A percentile compares a stretch with the other conserved stretches of the same genome.
These are phyloP conservation scores for Epithemia pelagica DNA, from an alignment of 108 stramenopile genomes.

Conservation along the genomic window DNA sequence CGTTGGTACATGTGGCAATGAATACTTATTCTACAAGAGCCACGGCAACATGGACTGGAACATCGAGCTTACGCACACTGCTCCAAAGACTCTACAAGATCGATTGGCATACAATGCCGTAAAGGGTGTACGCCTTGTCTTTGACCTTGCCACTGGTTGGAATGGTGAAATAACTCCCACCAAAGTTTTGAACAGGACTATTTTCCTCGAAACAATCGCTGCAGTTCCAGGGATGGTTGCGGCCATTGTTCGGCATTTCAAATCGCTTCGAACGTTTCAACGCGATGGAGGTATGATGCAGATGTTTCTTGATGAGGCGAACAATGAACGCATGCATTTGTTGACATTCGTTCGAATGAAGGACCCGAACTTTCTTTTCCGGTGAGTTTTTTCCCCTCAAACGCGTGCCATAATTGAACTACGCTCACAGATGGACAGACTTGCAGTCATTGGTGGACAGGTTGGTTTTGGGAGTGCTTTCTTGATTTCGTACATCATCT, in stretches of 20 bases:
- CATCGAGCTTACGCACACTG: conserved; percentile 55
- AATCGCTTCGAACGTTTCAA: conserved; percentile 83
- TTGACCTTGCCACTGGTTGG: conserved; percentile 68
- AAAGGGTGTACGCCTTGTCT: conserved; percentile 48
- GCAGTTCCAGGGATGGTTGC: conserved; percentile 88
- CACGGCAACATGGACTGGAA: conserved; percentile 50
- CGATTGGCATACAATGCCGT: conserved; percentile 51
- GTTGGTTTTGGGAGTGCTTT: conserved; percentile 80
- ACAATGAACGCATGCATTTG: conserved; percentile 97
- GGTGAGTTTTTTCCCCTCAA: conserved; percentile 4
- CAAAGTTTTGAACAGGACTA: conserved; percentile 70
- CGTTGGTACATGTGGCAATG: conserved; percentile 21
- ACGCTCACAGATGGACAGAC: conserved; percentile 16
- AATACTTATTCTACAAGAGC: conserved; percentile 38
- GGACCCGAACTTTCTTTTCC: conserved; percentile 59
- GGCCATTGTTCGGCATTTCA: conserved; percentile 86
- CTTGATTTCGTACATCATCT: conserved; percentile 78
- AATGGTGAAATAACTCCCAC: conserved; percentile 43
- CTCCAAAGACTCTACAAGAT: conserved; percentile 40
- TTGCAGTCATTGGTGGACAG: conserved; percentile 67
- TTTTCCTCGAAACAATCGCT: conserved; percentile 85
- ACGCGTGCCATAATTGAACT: neutral
- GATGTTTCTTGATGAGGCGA: conserved; percentile 95
- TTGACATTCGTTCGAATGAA: conserved; percentile 84
- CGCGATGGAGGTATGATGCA: conserved; percentile 91